phyloP scores from a whole-genome alignment of 208 protist species.

The Tritrichomonas musculus region DNA sequence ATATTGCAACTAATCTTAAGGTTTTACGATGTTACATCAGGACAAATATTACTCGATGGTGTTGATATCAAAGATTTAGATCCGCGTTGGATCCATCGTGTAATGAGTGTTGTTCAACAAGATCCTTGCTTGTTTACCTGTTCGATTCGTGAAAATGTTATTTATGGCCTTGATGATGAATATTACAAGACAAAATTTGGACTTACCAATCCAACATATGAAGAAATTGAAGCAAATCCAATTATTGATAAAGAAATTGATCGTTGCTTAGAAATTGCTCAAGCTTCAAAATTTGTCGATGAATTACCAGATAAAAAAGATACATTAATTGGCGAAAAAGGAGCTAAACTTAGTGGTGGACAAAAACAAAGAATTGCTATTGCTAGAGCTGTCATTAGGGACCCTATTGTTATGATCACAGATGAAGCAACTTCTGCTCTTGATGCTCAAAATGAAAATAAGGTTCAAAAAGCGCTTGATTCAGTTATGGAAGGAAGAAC shows the following conservation, averaged over 20 bases:
- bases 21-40: conserved; percentile 26
- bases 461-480: not conserved
- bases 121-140: conserved; percentile 78
- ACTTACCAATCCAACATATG: too few relatives aligned
- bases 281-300: not conserved
- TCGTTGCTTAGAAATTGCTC: not conserved
- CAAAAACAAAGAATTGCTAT: too few relatives aligned
- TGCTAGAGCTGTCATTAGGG: conserved; percentile 5
- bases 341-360: not conserved
- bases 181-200: too few relatives aligned
- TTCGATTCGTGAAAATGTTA: conserved; percentile 53
- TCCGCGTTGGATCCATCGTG: conserved; percentile 43
- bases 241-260: not conserved
- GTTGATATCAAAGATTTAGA: not conserved
- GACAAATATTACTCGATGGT: conserved; percentile 17
- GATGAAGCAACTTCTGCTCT: too few relatives aligned
- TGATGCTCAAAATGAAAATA: not conserved
- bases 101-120: too few relatives aligned
- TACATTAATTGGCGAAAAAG: not conserved
- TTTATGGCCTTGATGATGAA: conserved; percentile 45
- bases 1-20: not conserved
- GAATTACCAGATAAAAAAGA: not conserved
- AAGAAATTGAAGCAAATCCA: too few relatives aligned
- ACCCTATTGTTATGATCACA: not conserved
- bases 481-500: not conserved